Base-by-base conservation (phyloP, 2,329 filamentous ascomycete species). In the Aspergillus awamori region DNA sequence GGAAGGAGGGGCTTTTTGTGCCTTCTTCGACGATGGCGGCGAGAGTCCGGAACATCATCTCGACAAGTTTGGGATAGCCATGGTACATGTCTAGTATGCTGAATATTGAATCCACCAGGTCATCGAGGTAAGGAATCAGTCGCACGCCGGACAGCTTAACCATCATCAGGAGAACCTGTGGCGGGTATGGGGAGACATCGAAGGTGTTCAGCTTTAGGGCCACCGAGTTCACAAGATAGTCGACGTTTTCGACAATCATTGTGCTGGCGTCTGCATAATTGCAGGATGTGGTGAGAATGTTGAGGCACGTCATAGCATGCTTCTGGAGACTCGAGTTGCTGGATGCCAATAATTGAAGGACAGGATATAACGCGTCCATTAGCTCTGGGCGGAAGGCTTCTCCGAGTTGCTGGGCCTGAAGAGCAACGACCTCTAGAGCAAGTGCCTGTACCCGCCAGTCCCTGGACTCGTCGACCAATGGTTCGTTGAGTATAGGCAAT, bases 161-260 rank as follows among this genome's bases (percentile, higher is more conserved):
- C 91, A 98, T 96, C 93, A 99, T 97, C 6, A 90, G 84, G 53
- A 99, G 78, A 2, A 98, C 95, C 67, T 94, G 90, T 2, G 93
- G 93, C 3, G 92, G 93, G 64, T 96, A 91, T 1, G 94, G 93
- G 0, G 93, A 94, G 56, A 98, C 89, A 65, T 97, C 93, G 65
- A 97, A 92, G 0, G 91, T 92, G 69, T 97, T 97, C 7, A 99
- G 84, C 63, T 93, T 91, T 62, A 98, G 78, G 0, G 91, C 92
- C 15, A 99, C 87, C 0, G 95, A 92, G 72, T 98, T 98, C 63
- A 98, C 89, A 77, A 99, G 90, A 74, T 99, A 99, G 76, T 99
- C 95, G 15, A 92, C 93, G 63, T 99, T 99, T 56, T 90, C 87
- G 28, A 98, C 86, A 41, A 99, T 89, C 65, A 99, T 81, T 15